phyloP scores from a whole-genome alignment of 78 protist genomes.

The Corallochytrium limacisporum region DNA sequence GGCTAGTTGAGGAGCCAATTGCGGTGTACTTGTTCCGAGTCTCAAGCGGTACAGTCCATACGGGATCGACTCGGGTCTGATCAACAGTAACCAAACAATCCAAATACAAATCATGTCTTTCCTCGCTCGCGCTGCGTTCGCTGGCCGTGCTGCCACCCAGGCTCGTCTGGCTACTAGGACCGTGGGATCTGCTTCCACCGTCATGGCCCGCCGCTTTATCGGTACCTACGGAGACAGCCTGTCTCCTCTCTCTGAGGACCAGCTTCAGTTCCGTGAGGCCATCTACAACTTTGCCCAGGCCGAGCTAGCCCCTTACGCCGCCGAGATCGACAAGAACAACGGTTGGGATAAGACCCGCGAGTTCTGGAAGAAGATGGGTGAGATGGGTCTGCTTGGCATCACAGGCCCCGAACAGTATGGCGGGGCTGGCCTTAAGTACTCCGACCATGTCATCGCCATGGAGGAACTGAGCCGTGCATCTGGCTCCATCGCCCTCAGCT shows the following conservation, averaged over 20 bases:
- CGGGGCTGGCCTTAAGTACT: conserved; percentile 54
- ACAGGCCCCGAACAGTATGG: conserved; percentile 68
- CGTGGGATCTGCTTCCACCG: no score
- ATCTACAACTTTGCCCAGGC: conserved; percentile 42
- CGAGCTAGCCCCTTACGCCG: conserved; percentile 69
- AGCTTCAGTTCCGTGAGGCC: conserved; percentile 32
- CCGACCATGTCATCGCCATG: conserved; percentile 62
- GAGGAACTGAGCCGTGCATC: conserved; percentile 62
- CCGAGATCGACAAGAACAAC: conserved; percentile 45
- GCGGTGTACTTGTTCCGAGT: no score
- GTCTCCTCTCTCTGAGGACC: conserved; percentile 1
- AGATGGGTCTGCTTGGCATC: conserved; percentile 75
- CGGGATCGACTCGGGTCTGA: no score
- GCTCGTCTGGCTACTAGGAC: no score
- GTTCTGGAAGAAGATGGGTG: conserved; percentile 64
- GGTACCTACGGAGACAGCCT: no score
- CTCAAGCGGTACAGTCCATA: no score
- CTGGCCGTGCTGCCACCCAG: no score
- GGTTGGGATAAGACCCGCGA: conserved; percentile 28
- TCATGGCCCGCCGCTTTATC: no score
- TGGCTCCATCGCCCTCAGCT: conserved; percentile 66
- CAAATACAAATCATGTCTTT: no score
- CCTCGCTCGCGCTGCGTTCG: no score
- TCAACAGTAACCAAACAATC: no score
- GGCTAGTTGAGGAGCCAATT: no score